Evolutionary conservation across 2,329 filamentous ascomycete genomes (phyloP).

Genomic region (Penicillium concentricum): DNA sequence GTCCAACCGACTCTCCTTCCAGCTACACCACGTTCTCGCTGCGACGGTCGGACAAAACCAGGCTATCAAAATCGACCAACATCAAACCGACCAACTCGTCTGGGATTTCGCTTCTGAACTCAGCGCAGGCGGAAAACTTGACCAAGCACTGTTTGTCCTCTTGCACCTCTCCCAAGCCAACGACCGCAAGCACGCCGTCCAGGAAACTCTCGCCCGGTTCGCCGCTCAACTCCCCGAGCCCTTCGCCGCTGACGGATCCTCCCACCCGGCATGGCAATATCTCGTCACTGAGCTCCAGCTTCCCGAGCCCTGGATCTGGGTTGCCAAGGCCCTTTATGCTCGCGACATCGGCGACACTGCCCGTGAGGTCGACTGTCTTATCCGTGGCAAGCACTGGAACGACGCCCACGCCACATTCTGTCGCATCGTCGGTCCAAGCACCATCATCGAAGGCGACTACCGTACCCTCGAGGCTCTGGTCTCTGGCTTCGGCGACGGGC

Average conservation of each 20-base stretch:
- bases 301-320: constrained; percentile 77
- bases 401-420: constrained; percentile 85
- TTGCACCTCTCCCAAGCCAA: constrained; percentile 67
- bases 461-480: constrained; percentile 67
- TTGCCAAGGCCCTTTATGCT: constrained; percentile 80
- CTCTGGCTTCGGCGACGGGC: constrained; percentile 64
- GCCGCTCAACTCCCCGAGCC: constrained; percentile 63
- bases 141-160: constrained; percentile 73
- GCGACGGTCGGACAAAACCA: constrained; percentile 46
- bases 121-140: constrained; percentile 61
- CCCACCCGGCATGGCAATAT: constrained; percentile 53
- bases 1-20: constrained; percentile 77
- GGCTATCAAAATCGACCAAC: constrained; percentile 53
- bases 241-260: constrained; percentile 48
- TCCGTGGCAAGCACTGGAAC: constrained; percentile 71
- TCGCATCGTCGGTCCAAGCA: constrained; percentile 73
- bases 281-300: constrained; percentile 67
- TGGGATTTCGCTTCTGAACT: constrained; percentile 58
- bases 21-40: constrained; percentile 69
- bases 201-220: constrained; percentile 72
- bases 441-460: constrained; percentile 81
- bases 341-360: constrained; percentile 68
- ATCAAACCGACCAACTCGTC: constrained; percentile 66
- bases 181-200: constrained; percentile 65
- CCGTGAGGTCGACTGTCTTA: constrained; percentile 73